These are phyloP conservation scores for Asterella californica DNA, from an alignment of 225 moss, liverwort and hornwort species.

Conservation along the genomic window DNA sequence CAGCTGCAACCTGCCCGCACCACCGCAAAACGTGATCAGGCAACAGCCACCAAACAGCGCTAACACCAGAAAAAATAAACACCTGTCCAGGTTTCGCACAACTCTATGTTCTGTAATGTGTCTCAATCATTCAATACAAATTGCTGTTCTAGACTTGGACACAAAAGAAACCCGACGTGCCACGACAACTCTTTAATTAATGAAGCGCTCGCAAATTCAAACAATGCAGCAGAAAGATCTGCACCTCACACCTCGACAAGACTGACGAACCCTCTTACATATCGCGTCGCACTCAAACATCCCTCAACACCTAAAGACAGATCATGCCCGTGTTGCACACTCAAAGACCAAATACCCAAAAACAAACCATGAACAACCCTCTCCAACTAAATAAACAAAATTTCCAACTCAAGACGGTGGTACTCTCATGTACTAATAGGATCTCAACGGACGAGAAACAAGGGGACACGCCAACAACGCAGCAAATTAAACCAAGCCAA, in stretches of 20 bases:
- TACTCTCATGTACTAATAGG: neutral
- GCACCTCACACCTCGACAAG: neutral
- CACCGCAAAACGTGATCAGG: neutral
- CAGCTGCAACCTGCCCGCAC: slow-evolving; percentile 55
- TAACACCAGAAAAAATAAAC: neutral
- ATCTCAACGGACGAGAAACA: slow-evolving; percentile 17
- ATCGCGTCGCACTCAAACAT: too few relatives aligned
- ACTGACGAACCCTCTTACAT: neutral
- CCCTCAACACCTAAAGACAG: neutral
- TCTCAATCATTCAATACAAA: neutral
- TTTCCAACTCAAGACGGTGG: too few relatives aligned
- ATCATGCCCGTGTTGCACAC: neutral
- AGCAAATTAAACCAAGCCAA: neutral
- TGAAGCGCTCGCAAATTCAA: neutral
- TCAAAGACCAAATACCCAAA: neutral
- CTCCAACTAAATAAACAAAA: neutral
- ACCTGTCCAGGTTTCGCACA: neutral
- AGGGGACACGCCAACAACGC: neutral
- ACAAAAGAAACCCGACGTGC: neutral
- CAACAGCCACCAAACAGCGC: neutral
- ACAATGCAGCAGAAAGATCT: neutral
- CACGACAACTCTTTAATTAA: neutral
- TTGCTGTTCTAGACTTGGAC: neutral
- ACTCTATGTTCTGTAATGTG: neutral
- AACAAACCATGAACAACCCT: neutral